Evolutionary conservation across 2,329 filamentous ascomycete genomes (phyloP).

Genomic region (Pyrenophora tritici-repentis): DNA sequence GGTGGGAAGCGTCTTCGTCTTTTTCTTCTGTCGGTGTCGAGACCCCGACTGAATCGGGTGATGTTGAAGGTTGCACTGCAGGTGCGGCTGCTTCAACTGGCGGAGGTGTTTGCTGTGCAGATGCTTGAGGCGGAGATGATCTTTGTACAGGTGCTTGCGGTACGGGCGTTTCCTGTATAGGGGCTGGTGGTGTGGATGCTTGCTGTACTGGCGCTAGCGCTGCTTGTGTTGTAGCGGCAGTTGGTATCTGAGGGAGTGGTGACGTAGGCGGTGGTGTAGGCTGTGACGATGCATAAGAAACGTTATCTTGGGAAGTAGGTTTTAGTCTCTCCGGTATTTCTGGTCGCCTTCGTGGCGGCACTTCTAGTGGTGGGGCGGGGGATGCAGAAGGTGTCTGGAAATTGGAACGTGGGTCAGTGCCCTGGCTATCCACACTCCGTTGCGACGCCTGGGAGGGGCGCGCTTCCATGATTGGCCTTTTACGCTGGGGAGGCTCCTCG

Average conservation of each 20-base stretch:
- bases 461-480: conserved; percentile 69
- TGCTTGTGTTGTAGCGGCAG: conserved; percentile 8
- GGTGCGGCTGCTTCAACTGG: conserved; percentile 32
- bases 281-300: conserved; percentile 13
- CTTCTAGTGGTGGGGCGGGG: conserved; percentile 31
- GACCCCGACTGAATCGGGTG: conserved; percentile 9
- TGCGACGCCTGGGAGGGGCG: conserved; percentile 35
- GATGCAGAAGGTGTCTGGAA: conserved; percentile 33
- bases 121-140: conserved; percentile 1
- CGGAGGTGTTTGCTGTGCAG: conserved; percentile 13
- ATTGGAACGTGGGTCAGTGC: conserved; percentile 23
- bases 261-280: conserved; percentile 31
- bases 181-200: conserved; percentile 24
- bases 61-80: conserved; percentile 8
- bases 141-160: conserved; percentile 3
- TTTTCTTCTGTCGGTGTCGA: conserved; percentile 40
- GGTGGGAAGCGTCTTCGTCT: conserved; percentile 60
- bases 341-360: conserved; percentile 31
- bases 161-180: conserved; percentile 24
- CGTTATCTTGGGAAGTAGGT: conserved; percentile 16
- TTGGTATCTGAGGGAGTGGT: conserved; percentile 36
- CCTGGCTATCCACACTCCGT: conserved; percentile 32
- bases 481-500: conserved; percentile 61
- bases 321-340: conserved; percentile 39
- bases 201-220: conserved; percentile 8